These are phyloP conservation scores for Emiliania huxleyi DNA, from an alignment of 78 protist species.

Conservation along the genomic window DNA sequence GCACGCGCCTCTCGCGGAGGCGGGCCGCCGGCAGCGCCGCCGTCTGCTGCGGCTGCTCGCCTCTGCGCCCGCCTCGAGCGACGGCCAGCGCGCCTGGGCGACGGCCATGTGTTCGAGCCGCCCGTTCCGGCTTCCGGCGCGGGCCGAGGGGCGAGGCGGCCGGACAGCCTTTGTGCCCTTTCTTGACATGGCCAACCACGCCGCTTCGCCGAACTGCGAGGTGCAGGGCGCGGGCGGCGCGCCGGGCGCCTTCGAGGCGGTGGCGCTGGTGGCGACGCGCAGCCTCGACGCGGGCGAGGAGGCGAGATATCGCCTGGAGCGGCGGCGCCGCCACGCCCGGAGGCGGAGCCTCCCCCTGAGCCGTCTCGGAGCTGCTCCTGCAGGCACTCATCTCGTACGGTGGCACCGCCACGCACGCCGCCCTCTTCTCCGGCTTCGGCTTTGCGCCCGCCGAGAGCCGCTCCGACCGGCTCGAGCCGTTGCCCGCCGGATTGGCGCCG, in stretches of 20 bases:
- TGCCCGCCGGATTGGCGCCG: background rate
- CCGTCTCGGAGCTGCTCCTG: no score
- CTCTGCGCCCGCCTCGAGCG: no score
- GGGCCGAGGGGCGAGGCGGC: background rate
- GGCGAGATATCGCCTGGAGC: background rate
- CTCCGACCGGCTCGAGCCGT: background rate
- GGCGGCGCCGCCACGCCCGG: no score
- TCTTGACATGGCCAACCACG: constrained; percentile 4
- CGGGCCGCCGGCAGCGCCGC: no score
- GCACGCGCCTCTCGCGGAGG: no score
- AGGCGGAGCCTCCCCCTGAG: no score
- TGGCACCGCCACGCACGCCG: background rate
- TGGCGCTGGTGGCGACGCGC: constrained; percentile 2
- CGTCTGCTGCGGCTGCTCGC: no score
- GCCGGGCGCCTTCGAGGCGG: background rate
- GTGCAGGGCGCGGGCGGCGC: background rate
- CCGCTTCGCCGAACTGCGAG: background rate
- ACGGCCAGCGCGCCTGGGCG: no score
- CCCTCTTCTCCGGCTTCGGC: background rate
- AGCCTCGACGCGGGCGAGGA: background rate
- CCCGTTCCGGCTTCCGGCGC: background rate
- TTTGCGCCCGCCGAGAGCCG: background rate
- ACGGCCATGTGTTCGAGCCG: no score
- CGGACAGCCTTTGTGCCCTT: background rate
- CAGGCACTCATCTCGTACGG: background rate